phyloP scores from a whole-genome alignment of 1,284 basidiomycete species.

The Erythrobasidium hasegawianum region DNA sequence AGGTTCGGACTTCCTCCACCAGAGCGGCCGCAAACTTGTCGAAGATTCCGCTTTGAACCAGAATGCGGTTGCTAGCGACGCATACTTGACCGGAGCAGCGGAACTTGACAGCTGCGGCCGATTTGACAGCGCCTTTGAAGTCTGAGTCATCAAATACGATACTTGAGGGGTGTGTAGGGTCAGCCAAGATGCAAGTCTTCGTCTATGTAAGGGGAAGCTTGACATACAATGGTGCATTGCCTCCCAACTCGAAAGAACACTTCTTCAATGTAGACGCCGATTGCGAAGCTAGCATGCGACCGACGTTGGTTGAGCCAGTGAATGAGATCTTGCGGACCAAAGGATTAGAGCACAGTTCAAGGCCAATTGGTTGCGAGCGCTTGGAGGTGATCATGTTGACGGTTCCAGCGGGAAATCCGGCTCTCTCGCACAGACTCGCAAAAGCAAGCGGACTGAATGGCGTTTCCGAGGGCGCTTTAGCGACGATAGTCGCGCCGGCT shows the following conservation, averaged over 20 bases:
- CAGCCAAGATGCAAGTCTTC: neutral
- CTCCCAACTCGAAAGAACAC: constrained; percentile 58
- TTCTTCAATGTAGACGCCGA: constrained; percentile 89
- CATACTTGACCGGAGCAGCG: constrained; percentile 72
- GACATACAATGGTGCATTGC: constrained; percentile 85
- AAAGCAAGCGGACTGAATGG: constrained; percentile 89
- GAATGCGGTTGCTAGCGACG: constrained; percentile 42
- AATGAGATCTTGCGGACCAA: constrained; percentile 72
- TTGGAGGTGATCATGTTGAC: constrained; percentile 90
- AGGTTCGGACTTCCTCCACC: constrained; percentile 72
- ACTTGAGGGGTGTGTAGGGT: neutral
- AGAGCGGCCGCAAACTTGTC: constrained; percentile 79
- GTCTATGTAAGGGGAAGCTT: neutral
- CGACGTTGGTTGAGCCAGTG: constrained; percentile 78
- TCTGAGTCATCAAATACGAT: constrained; percentile 88
- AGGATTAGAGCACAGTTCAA: constrained; percentile 54
- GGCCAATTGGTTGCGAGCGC: constrained; percentile 73
- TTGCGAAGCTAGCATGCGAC: constrained; percentile 82
- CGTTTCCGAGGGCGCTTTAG: constrained; percentile 89
- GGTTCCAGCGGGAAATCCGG: constrained; percentile 89
- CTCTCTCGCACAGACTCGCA: constrained; percentile 63
- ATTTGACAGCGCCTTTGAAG: constrained; percentile 80
- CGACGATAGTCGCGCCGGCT: constrained; percentile 89
- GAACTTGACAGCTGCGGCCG: constrained; percentile 64
- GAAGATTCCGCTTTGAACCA: constrained; percentile 60